Base-by-base conservation (phyloP, 805 yeast genomes). In the Debaryomyces hansenii region DNA sequence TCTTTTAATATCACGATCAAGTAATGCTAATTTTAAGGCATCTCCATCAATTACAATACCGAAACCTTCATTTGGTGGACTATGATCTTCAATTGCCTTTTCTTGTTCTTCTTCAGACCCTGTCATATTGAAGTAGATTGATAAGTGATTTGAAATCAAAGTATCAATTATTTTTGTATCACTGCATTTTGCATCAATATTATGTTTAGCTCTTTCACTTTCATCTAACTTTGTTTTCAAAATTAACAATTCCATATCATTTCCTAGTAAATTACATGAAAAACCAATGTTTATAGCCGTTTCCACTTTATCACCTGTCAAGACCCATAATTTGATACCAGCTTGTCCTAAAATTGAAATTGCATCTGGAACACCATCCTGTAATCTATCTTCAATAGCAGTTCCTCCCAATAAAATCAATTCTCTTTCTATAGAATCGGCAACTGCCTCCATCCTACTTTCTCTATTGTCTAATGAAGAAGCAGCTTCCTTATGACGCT, bases 281-380 rank as follows among this genome's bases (percentile, higher is more conserved):
- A 87, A 87, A 3, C 94, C 95, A 71, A 87, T 87, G 58, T 87
- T 87, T 55, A 87, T 87, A 10, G 94, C 95, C 28, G 95, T 87
- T 65, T 87, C 95, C n/a, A 87, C 88, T 64, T 85, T 87, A 64
- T 87, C 95, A 68, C 95, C 95, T 2, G 95, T 87, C 41, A 87
- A 71, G 40, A 87, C 94, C 95, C 95, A 87, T 44, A 87, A 69
- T 63, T 87, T 87, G 46, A 87, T 84, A 62, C 95, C 94, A 6
- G 94, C 94, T 52, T 81, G 73, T 12, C 80, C 86, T 46, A 87
- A 69, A 5, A 82, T 61, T 6, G 83, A 79, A 58, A 87, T 87
- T 12, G 92, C 79, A 55, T 86, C 94, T 2, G 94, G 92, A 45
- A 87, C 95, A 69, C 94, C 94, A 56, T 85, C 90, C 65, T 87